These are phyloP conservation scores for Urochloa ruziziensis DNA, from an alignment of 176 grass and related monocot species.

Conservation along the genomic window DNA sequence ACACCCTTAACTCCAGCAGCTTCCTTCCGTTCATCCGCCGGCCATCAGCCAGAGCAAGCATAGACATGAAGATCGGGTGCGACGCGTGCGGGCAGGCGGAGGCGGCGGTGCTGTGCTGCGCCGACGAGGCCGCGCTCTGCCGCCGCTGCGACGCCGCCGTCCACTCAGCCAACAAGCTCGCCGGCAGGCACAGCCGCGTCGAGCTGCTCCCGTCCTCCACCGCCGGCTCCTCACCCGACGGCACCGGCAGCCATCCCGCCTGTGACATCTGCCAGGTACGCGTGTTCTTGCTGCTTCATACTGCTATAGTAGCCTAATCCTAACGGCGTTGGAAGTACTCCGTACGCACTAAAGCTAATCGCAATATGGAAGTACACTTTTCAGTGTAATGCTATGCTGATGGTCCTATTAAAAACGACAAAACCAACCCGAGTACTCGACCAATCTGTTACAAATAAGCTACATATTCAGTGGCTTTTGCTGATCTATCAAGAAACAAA, in stretches of 20 bases:
- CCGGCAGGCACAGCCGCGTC: constrained; percentile 70
- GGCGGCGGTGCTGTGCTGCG: constrained; percentile 82
- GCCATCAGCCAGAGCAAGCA: background rate
- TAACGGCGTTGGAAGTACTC: too few relatives aligned
- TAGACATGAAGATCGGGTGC: constrained; percentile 70
- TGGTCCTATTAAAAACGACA: too few relatives aligned
- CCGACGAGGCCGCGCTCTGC: constrained; percentile 88
- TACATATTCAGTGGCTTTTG: too few relatives aligned
- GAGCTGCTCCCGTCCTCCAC: constrained; percentile 41
- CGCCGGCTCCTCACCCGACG: background rate
- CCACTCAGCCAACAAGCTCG: constrained; percentile 88
- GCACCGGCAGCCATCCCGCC: background rate
- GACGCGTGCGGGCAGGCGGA: constrained; percentile 70
- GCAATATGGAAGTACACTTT: too few relatives aligned
- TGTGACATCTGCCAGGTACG: constrained; percentile 86
- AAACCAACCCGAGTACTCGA: too few relatives aligned
- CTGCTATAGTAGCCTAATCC: too few relatives aligned
- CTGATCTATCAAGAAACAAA: too few relatives aligned
- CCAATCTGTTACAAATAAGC: too few relatives aligned
- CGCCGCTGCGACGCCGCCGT: constrained; percentile 67
- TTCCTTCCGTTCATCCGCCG: background rate
- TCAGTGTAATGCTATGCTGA: too few relatives aligned
- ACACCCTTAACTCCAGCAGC: too few relatives aligned
- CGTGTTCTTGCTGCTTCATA: too few relatives aligned
- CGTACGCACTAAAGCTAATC: too few relatives aligned